Evolutionary conservation across 805 yeast genomes (phyloP), one percentile per base, ranked within the genome.

Genomic region (Geotrichum ghanense): DNA sequence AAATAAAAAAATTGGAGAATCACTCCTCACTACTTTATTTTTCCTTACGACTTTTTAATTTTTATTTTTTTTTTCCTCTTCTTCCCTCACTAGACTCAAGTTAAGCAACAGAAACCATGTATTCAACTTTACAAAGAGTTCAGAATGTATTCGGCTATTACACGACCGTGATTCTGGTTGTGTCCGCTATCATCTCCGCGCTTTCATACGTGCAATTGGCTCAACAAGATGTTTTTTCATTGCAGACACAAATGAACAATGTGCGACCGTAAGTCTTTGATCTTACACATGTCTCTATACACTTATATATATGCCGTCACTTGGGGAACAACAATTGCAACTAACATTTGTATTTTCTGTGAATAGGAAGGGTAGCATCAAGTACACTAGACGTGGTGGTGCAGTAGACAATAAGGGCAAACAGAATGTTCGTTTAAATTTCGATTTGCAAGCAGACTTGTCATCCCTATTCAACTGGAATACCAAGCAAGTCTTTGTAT

Each of bases 401-500:
- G 79, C 89, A 2, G 64, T 64, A 6, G 72, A 72, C 48, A 78
- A 80, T 44, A 74, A 71, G 53, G 80, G 84, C 44, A 88, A 82
- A 66, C 95, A 89, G 59, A 86, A 86, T 60, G 71, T 83, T 48
- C 76, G 73, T 55, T 62, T 88, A 35, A 66, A 67, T 10, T 88
- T 92, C 57, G 95, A 86, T 60, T 66, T 92, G 42, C 77, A 76
- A 16, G 62, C 66, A 5, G 96, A 90, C 63, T 70, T 90, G 51
- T 61, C 84, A 1, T 80, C 86, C 1, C 71, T 92, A 45, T 89
- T 89, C 74, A 88, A 83, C 64, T 90, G 97, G 96, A 92, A 90
- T 66, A 92, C 98, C 10, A 90, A 90, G 61, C 97, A 90, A 64
- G 79, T 90, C n/a, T 90, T 92, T 58, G 84, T 82, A 3, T 92